phyloP scores from a whole-genome alignment of 345 rosid genomes.

The Mallotus nudiflorus region DNA sequence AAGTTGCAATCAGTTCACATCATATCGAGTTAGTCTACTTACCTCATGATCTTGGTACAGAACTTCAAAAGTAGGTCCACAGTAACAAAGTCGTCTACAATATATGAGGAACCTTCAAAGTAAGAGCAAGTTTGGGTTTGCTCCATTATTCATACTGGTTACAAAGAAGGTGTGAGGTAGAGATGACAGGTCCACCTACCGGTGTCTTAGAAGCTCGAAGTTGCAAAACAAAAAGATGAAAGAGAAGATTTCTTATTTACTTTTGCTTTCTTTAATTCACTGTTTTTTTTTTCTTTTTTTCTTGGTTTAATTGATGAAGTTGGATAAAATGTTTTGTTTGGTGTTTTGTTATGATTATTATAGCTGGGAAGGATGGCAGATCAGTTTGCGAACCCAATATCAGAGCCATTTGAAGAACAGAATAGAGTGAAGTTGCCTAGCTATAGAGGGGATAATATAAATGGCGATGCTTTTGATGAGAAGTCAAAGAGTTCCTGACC shows the following conservation, averaged over 20 bases:
- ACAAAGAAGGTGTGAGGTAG: constrained; percentile 69
- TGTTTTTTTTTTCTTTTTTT: background rate
- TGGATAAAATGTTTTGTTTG: background rate
- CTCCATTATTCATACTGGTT: constrained; percentile 74
- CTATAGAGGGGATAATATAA: constrained; percentile 31
- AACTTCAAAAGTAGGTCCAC: constrained; percentile 69
- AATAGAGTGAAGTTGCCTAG: constrained; percentile 34
- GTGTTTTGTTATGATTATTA: background rate
- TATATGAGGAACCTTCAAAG: constrained; percentile 64
- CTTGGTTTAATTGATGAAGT: background rate
- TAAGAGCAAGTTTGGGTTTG: constrained; percentile 65
- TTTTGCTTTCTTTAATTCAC: background rate
- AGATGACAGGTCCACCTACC: constrained; percentile 70
- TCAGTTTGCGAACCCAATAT: constrained; percentile 35
- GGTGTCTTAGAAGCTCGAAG: constrained; percentile 58
- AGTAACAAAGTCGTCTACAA: constrained; percentile 56
- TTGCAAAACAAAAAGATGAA: constrained; percentile 66
- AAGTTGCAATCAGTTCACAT: constrained; percentile 58
- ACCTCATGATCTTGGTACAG: constrained; percentile 55
- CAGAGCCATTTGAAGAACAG: constrained; percentile 26
- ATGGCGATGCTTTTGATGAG: constrained; percentile 30
- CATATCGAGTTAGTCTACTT: constrained; percentile 74
- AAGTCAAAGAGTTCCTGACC: constrained; percentile 31
- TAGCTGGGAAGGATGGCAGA: constrained; percentile 37
- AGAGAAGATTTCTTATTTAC: constrained; percentile 3